Base-by-base conservation (phyloP, 768 basidiomycete species). In the Mycena indigotica region DNA sequence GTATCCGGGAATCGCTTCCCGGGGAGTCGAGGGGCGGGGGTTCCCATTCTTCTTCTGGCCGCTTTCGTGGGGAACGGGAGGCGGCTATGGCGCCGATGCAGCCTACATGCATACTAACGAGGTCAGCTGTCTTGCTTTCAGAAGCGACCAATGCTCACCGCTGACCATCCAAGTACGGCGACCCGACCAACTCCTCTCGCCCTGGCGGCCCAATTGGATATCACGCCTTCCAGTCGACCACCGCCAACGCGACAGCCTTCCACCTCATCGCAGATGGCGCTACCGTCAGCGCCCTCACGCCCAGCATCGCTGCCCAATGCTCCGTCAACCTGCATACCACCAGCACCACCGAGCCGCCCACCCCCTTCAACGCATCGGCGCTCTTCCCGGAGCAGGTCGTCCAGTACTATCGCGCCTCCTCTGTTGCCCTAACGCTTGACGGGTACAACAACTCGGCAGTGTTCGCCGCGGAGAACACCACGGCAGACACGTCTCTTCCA, bases 11-110 rank as follows among this genome's bases (percentile, higher is more conserved):
- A 24, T 75, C 16, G 19, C 64, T 3, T 72, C 74, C 6, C 74
- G 75, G 3, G 84, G 84, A 13, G 82, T 85, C 17, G 41, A 61
- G 0, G 78, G 78, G 0, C 76, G 77, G 0, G 76, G 75, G 2
- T 88, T 89, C 66, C 87, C 87, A 0, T 88, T 85, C 60, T 77
- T 76, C 60, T 89, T 79, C 71, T 88, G 86, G 86, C 87, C 87
- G 5, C 39, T 88, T 10, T 75, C 77, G 1, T 87, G 83, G 81
- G 73, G 71, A 2, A 70, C 70, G 1, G 70, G 30, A 32, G 71
- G 66, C 56, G 16, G 60, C 15, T 53, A 62, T 4, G 71, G 69
- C 5, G n/a, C n/a, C n/a, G n/a, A n/a, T n/a, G 65, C 64, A 5
- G 57, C 58, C 4, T 71, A 73, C 38, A 60, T 69, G 26, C 53